Base-by-base conservation (phyloP, 441 rosid genomes). In the Populus hybrid region DNA sequence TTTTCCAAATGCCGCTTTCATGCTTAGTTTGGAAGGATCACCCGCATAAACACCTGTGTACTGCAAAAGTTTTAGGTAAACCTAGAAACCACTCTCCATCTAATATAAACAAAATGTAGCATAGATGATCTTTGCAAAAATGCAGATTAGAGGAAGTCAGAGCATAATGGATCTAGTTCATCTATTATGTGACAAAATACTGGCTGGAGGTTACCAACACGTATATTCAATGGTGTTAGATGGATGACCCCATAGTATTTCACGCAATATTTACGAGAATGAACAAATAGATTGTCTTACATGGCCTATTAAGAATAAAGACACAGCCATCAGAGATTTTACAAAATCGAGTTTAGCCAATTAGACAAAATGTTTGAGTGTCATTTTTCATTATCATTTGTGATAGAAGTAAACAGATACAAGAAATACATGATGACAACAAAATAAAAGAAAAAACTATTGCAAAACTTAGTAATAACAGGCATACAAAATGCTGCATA, bases 1-100 rank as follows among this genome's bases (percentile, higher is more conserved):
- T 83, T 88, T 92, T 82, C 98, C 99, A 86, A 94, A 94, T 9
- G 99, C 97, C 64, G 98, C 97, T 81, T 91, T 94, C 97, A 94
- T 96, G 77, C 96, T 96, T 76, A 93, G 76, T 75, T 90, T 93
- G 66, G 94, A 87, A 80, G 97, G 99, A 86, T 94, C 93, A 66
- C 98, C 98, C 2, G 99, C 97, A 90, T 94, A 94, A 82, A 95
- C 97, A 64, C 98, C 99, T 95, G 81, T 72, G 24, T 16, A 74
- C 16, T 8, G 76, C 31, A 42, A 65, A 74, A n/a, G 7, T 0
- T 26, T 24, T 21, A 61, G 35, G 67, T 68, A 20, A 45, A 31
- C n/a, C 59, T n/a, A 74, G 38, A 20, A 42, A 24, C 5, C 65
- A 38, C 24, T 56, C 50, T 9, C 9, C 23, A 9, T 26, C 9